phyloP scores from a whole-genome alignment of 495 filamentous ascomycete species.

The Penicillium odoratum region DNA sequence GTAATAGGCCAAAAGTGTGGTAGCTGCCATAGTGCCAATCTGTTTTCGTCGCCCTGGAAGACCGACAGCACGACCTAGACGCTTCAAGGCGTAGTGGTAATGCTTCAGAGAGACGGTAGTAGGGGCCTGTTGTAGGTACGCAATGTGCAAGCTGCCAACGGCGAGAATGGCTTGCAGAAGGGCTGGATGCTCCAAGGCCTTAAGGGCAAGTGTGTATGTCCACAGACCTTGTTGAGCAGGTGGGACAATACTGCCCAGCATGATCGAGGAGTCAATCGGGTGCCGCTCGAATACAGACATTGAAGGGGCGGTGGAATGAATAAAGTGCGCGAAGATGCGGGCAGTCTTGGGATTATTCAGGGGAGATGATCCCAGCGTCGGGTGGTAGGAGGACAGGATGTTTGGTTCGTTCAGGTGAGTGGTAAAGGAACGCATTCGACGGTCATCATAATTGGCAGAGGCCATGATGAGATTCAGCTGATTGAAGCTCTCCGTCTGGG shows the following conservation, averaged over 20 bases:
- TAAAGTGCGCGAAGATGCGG: slow-evolving; percentile 88
- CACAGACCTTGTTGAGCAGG: slow-evolving; percentile 75
- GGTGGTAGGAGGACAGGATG: slow-evolving; percentile 75
- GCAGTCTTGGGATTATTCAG: slow-evolving; percentile 81
- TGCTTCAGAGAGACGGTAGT: slow-evolving; percentile 83
- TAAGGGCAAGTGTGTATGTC: slow-evolving; percentile 84
- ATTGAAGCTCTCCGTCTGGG: slow-evolving; percentile 55
- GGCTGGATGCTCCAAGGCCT: slow-evolving; percentile 78
- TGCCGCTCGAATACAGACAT: slow-evolving; percentile 87
- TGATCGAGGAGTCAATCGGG: slow-evolving; percentile 71
- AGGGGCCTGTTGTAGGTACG: slow-evolving; percentile 71
- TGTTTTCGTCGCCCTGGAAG: slow-evolving; percentile 70
- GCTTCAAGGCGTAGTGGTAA: slow-evolving; percentile 81
- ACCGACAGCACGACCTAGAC: slow-evolving; percentile 72
- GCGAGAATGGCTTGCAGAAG: slow-evolving; percentile 92
- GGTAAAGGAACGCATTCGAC: slow-evolving; percentile 58
- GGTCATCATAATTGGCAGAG: slow-evolving; percentile 51
- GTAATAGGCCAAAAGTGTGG: slow-evolving; percentile 86
- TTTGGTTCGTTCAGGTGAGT: slow-evolving; percentile 66
- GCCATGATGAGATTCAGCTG: slow-evolving; percentile 47
- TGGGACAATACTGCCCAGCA: slow-evolving; percentile 66
- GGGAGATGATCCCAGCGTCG: slow-evolving; percentile 73
- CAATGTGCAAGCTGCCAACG: slow-evolving; percentile 82
- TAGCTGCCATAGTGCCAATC: slow-evolving; percentile 81
- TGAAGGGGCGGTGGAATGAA: slow-evolving; percentile 82